Evolutionary conservation across 371 early-diverging fungal genomes (phyloP), one percentile per base, ranked within the genome.

Genomic region (Nosema bombycis): DNA sequence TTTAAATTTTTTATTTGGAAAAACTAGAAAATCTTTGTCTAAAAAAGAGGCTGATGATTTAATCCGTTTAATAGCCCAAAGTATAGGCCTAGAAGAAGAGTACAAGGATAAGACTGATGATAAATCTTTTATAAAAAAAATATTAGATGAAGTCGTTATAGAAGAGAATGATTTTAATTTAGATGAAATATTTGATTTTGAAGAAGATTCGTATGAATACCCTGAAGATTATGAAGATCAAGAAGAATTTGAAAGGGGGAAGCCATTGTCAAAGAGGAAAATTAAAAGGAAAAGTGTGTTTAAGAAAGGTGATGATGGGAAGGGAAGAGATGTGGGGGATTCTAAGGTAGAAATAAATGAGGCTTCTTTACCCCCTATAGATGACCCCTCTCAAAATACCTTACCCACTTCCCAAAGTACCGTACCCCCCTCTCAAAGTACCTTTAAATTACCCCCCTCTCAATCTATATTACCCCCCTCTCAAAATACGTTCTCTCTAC

Each of bases 21-120:
- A 58, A 29, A 75, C 65, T 32, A 75, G 58, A 58, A 75, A 60
- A 66, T 32, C 56, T 14, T 36, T 75, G 28, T 60, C 75, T 66
- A 58, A 75, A 58, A 67, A 75, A 37, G 75, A 75, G 36, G 57
- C 75, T 18, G 61, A 38, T 36, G 67, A 58, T 23, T 60, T 75
- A 12, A 75, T 75, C 30, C 15, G 38, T 18, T 37, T 75, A 24
- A 36, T 75, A 57, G 67, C 75, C 0, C 34, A 75, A 30, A 66
- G 58, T 54, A 61, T 75, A 37, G 75, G 57, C 26, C 1, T 28
- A 1, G 67, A 58, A 2, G 75, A 75, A 6, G 32, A 30, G 10
- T 28, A 30, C 10, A 54, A 14, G 10, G 33, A 23, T 38, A 18
- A 36, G 18, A 21, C 23, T 6, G 46, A 37, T 32, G 65, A 29